Base-by-base conservation (phyloP, 1,139 yeast genomes). In the Blastobotrys serpentis region DNA sequence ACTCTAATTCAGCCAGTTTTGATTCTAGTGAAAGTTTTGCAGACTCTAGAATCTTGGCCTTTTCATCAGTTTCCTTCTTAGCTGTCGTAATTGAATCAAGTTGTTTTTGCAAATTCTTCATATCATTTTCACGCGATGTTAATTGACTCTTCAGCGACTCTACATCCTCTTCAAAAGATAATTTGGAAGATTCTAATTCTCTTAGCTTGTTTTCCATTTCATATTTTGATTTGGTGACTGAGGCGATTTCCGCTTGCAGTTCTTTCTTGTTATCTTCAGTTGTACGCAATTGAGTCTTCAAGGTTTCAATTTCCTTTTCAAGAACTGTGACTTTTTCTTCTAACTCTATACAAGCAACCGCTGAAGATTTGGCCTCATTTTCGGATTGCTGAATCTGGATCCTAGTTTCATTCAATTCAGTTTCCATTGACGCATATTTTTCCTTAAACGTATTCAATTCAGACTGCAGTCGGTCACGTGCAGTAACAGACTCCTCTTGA, bases 191-290 rank as follows among this genome's bases (percentile, higher is more conserved):
- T 16, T 36, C 42, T 17, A 16, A 3, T 2, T 2, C n/a, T 2
- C 22, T 18, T 6, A 29, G 17, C 22, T 44, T 21, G 6, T 25
- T 6, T n/a, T 44, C 36, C 17, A 41, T 10, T 11, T 17, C 42
- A 2, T 14, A n/a, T 21, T 36, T 17, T 2, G 11, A 13, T 14
- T 42, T n/a, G 11, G 18, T 14, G 11, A 11, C 36, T 10, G 41
- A 19, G 18, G 66, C 69, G 45, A 82, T 64, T 57, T 79, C 84
- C 37, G 67, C 70, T 50, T 78, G 82, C 48, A 79, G 72, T 42
- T 74, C 82, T 44, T 11, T 33, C 17, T n/a, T 14, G 4, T 21
- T 23, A 29, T 17, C 26, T 16, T 10, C 37, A 26, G 5, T 30
- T 16, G 38, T 25, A 13, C n/a, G 4, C 14, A 17, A 23, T n/a